phyloP scores from a whole-genome alignment of 305 asterid genomes.

The Plantago coronopus region DNA sequence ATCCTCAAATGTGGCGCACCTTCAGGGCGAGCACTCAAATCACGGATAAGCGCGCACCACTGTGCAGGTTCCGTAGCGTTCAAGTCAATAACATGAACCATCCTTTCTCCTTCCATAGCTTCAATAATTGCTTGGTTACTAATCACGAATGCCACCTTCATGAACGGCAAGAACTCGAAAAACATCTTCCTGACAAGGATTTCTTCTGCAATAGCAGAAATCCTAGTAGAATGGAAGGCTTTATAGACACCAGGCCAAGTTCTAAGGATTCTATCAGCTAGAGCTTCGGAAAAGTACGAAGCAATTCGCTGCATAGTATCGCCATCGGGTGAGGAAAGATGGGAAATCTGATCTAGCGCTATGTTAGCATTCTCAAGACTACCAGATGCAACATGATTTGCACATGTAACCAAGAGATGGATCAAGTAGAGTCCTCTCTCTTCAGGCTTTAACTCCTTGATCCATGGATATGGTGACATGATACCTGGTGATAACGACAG shows the following conservation, averaged over 20 bases:
- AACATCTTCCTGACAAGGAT: conserved; percentile 66
- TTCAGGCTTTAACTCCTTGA: conserved; percentile 76
- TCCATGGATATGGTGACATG: conserved; percentile 74
- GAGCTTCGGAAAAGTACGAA: conserved; percentile 75
- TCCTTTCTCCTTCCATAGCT: conserved; percentile 92
- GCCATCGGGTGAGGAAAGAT: conserved; percentile 79
- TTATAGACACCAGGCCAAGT: conserved; percentile 84
- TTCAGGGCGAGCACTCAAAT: conserved; percentile 87
- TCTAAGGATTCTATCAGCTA: conserved; percentile 74
- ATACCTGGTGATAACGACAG: conserved; percentile 37
- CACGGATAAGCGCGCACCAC: conserved; percentile 81
- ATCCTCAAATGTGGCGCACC: conserved; percentile 93
- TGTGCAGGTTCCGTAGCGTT: conserved; percentile 67
- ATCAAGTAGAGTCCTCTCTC: conserved; percentile 83
- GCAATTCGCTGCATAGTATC: conserved; percentile 97
- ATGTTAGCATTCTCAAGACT: conserved; percentile 77
- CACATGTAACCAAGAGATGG: conserved; percentile 75
- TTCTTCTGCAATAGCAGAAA: conserved; percentile 50
- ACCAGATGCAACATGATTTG: conserved; percentile 75
- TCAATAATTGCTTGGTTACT: conserved; percentile 80
- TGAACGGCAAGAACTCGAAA: conserved; percentile 68
- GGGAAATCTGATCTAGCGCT: conserved; percentile 86
- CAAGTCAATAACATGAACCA: conserved; percentile 85
- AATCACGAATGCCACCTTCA: conserved; percentile 73
- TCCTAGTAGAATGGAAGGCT: conserved; percentile 59